Conservation (phyloP, 495 filamentous ascomycete genomes). For the Daldinia vernicosa region DNA sequence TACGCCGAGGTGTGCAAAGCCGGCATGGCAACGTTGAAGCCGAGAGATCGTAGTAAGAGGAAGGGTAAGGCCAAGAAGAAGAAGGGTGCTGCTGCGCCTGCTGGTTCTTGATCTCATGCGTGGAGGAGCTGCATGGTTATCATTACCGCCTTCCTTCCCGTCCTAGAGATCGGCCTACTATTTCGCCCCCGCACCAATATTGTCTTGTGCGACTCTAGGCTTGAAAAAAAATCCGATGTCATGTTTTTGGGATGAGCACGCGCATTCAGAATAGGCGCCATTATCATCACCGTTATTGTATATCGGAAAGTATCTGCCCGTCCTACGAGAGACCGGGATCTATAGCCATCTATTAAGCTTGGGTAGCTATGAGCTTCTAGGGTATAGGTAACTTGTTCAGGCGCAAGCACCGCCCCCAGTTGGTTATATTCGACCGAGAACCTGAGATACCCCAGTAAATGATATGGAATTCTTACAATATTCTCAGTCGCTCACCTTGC, state of each 20-base stretch:
- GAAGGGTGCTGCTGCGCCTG: constrained; percentile 58
- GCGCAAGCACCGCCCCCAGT: background rate
- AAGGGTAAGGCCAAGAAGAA: constrained; percentile 84
- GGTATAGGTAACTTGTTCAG: background rate
- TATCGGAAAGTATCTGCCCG: background rate
- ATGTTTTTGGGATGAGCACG: background rate
- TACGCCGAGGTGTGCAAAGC: constrained; percentile 94
- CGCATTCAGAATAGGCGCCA: background rate
- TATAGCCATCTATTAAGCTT: background rate
- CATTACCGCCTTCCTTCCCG: background rate
- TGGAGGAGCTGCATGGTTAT: background rate
- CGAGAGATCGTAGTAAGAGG: constrained; percentile 82
- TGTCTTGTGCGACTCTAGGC: background rate
- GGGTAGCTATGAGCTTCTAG: constrained; percentile 1
- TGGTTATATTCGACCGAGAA: background rate
- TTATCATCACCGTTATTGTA: background rate
- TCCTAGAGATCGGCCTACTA: background rate
- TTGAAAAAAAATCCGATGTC: background rate
- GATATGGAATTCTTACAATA: constrained; percentile 9
- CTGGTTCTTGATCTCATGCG: constrained; percentile 8
- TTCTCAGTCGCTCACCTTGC: constrained; percentile 23
- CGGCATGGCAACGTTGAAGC: constrained; percentile 88
- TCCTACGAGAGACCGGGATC: background rate
- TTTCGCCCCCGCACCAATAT: background rate
- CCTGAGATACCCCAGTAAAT: background rate